Evolutionary conservation across 768 basidiomycete genomes (phyloP), one percentile per base, ranked within the genome.

Genomic region (Termitomyces bulborhizus): DNA sequence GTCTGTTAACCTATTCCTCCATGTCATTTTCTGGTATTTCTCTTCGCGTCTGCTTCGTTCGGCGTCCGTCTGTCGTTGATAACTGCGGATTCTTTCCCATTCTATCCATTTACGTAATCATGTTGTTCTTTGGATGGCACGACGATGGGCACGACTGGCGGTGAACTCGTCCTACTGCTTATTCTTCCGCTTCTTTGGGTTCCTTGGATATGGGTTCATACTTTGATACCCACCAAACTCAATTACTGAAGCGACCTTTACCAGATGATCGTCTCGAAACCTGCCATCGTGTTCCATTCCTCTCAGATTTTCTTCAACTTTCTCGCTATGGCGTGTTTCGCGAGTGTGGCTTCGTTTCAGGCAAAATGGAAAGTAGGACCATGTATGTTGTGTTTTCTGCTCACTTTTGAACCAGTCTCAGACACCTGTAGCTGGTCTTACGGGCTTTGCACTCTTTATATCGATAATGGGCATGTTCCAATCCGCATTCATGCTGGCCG

Each of bases 241-340:
- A 24, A 40, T n/a, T 39, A 41, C 46, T 56, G 34, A 51, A 37
- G 16, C 55, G 55, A 56, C 46, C 39, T 60, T 16, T 32, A 61
- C 18, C 61, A 93, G 91, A 90, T 92, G 88, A 92, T 93, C 62
- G 83, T 93, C 45, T 86, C 89, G 24, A 92, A 91, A 73, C 85
- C 88, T 6, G 77, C 84, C 57, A 88, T 93, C 65, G 77, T 91
- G 53, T 84, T 85, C 66, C 84, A 89, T 67, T 68, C 81, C 31
- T 84, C 81, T 3, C 89, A 96, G 74, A 79, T 84, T 52, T 94
- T 98, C 77, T 93, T 96, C 83, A 86, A 88, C 68, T 97, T 98
- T 66, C 79, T 98, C 45, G 83, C 91, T 12, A 88, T 96, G 83
- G 88, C 86, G 46, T 95, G 92, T 66, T 93, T 92, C 62, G 95